These are phyloP conservation scores for Aspergillus sp. DNA, from an alignment of 2,329 filamentous ascomycete species.

Conservation along the genomic window DNA sequence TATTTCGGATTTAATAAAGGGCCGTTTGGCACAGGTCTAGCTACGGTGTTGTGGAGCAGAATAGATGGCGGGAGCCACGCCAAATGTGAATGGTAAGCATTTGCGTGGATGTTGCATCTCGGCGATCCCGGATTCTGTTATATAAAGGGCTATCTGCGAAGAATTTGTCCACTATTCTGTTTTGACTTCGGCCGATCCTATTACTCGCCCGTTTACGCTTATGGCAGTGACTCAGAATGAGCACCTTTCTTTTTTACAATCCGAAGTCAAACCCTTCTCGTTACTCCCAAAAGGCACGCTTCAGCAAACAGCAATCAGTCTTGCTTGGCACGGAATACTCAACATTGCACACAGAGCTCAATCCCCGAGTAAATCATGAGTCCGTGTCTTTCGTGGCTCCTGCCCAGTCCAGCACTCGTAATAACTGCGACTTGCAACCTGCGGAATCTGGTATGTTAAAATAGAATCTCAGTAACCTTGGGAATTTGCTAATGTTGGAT, in stretches of 20 bases:
- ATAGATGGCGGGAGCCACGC: background rate
- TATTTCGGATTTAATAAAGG: background rate
- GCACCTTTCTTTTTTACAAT: slow-evolving; percentile 1
- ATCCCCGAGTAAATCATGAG: background rate
- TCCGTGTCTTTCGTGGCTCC: background rate
- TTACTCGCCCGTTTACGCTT: background rate
- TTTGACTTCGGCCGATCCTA: background rate
- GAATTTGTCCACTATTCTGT: background rate
- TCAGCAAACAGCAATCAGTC: background rate
- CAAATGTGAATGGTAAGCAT: background rate
- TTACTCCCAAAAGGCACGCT: background rate
- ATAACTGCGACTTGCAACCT: background rate
- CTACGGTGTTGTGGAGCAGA: background rate
- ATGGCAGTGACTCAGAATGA: background rate
- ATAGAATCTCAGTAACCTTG: background rate
- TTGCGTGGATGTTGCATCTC: background rate
- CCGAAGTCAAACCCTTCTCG: background rate
- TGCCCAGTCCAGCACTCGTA: background rate
- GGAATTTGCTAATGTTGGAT: background rate
- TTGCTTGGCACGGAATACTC: background rate
- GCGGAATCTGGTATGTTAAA: background rate
- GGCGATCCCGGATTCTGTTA: background rate
- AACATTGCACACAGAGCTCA: background rate
- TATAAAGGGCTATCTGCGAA: background rate
- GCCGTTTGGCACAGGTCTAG: background rate